These are phyloP conservation scores for Lepiota subincarnata DNA, from an alignment of 768 basidiomycete genomes.

Conservation along the genomic window DNA sequence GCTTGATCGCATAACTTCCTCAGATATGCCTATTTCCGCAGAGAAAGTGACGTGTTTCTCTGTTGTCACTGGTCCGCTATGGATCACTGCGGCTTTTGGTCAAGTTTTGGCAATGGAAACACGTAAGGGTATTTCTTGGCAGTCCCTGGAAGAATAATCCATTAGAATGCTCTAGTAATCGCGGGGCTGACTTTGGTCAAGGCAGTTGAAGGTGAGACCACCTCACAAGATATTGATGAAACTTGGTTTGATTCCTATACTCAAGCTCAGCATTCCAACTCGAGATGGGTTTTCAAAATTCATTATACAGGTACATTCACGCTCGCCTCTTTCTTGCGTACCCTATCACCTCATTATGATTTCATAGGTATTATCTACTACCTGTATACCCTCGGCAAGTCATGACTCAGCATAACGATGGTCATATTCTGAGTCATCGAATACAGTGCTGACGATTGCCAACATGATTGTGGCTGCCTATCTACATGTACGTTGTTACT, in stretches of 20 bases:
- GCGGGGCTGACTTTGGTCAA: not conserved
- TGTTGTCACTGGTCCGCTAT: not conserved
- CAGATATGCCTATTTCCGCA: not conserved
- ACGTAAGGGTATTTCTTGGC: not conserved
- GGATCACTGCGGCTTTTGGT: not conserved
- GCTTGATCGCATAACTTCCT: not conserved
- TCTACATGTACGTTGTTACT: not conserved
- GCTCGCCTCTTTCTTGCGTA: no score
- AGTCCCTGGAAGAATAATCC: no score
- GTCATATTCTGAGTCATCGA: not conserved
- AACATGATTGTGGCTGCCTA: not conserved
- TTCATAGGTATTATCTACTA: not conserved
- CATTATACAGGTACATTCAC: not conserved
- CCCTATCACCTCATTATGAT: not conserved
- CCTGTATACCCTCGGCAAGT: not conserved
- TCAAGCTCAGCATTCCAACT: constrained; percentile 1
- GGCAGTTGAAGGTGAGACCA: not conserved
- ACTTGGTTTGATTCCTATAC: no score
- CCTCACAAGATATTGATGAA: not conserved
- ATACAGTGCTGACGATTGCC: not conserved
- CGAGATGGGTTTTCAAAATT: not conserved
- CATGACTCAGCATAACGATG: no score
- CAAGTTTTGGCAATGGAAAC: not conserved
- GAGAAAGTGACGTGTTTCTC: not conserved
- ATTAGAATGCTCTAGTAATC: not conserved